Conservation (phyloP, 1,139 yeast genomes). For the Scheffersomyces segobiensis region DNA sequence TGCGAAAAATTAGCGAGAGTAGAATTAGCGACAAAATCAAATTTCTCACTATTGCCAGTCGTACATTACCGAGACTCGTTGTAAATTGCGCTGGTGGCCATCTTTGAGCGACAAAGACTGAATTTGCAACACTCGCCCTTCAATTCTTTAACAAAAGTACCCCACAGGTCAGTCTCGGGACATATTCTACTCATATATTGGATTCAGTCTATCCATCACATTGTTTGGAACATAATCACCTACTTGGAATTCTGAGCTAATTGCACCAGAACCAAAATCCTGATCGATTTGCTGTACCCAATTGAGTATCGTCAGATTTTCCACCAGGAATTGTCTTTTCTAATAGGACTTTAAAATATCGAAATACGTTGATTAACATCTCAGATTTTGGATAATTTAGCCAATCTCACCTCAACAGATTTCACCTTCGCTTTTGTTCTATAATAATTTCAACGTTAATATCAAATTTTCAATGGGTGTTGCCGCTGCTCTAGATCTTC, state of each 20-base stretch:
- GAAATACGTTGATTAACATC: not conserved
- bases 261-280: not conserved
- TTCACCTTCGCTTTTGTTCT: not conserved
- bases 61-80: not conserved
- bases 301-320: not conserved
- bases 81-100: not conserved
- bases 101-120: not conserved
- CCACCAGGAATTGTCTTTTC: not conserved
- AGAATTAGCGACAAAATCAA: not conserved
- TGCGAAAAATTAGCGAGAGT: not conserved
- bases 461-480: not conserved
- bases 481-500: conserved; percentile 22
- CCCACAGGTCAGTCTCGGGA: not conserved
- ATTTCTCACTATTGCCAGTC: not conserved
- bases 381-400: not conserved
- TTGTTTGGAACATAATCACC: not conserved
- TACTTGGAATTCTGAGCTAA: not conserved
- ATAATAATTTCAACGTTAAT: not conserved
- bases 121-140: not conserved
- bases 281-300: too few species aligned
- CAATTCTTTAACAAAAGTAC: not conserved
- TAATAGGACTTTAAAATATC: not conserved
- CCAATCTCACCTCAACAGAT: not conserved
- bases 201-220: not conserved
- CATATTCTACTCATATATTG: not conserved